Evolutionary conservation across 192 early-diverging fungal genomes (phyloP).

Genomic region (Backusella westeae): DNA sequence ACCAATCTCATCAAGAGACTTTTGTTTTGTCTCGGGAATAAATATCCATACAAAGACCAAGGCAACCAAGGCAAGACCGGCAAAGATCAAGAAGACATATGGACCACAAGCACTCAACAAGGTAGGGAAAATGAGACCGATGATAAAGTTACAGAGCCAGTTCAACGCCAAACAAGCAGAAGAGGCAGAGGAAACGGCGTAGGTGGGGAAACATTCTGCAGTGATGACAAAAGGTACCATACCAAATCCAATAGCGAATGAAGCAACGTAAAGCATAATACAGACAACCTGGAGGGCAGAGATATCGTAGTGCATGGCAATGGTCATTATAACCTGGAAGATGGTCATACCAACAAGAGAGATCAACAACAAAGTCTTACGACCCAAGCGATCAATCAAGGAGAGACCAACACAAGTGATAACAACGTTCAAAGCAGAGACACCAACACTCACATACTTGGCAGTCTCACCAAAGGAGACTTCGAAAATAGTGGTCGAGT

Average conservation of each 20-base stretch:
- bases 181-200: conserved; percentile 48
- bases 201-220: conserved; percentile 55
- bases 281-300: conserved; percentile 32
- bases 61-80: conserved; percentile 38
- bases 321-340: conserved; percentile 49
- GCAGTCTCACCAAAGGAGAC: conserved; percentile 51
- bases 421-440: conserved; percentile 56
- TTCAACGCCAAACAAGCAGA: conserved; percentile 52
- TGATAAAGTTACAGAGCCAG: conserved; percentile 48
- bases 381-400: conserved; percentile 62
- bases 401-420: conserved; percentile 54
- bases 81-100: conserved; percentile 55
- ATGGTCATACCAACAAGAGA: conserved; percentile 63
- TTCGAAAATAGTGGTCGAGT: conserved; percentile 63
- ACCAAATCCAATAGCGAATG: conserved; percentile 58
- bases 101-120: conserved; percentile 41
- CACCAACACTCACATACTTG: conserved; percentile 53
- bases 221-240: conserved; percentile 58
- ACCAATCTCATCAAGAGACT: conserved; percentile 61
- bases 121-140: conserved; percentile 56
- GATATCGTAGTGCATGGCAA: conserved; percentile 22
- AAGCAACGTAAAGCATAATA: conserved; percentile 53
- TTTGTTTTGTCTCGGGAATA: conserved; percentile 58
- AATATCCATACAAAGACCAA: conserved; percentile 39
- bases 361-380: conserved; percentile 57